phyloP scores from a whole-genome alignment of 768 basidiomycete genomes.

The Agrocybe praecox region DNA sequence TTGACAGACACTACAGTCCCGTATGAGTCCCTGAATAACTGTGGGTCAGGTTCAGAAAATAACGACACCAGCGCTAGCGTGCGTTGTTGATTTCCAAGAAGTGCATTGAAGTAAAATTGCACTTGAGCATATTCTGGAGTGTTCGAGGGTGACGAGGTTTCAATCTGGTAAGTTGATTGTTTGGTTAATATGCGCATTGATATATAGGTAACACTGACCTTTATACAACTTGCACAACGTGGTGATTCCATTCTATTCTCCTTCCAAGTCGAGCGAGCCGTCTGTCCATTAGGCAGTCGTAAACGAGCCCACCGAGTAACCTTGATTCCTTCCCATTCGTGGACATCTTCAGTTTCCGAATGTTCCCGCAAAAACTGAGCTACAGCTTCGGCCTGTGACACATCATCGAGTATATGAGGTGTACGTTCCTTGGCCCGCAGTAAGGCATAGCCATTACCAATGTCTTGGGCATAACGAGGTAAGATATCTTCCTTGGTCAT shows the following conservation, averaged over 20 bases:
- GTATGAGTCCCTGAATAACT: no score
- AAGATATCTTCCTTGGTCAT: neutral
- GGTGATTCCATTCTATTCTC: neutral
- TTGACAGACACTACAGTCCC: no score
- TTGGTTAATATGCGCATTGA: no score
- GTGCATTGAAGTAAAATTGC: conserved; percentile 13
- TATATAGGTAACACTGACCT: conserved; percentile 7
- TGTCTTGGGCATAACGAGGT: conserved; percentile 7
- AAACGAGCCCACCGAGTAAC: conserved; percentile 33
- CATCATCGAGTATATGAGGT: neutral
- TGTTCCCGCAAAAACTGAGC: no score
- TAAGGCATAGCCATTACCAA: conserved; percentile 12
- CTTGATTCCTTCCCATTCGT: conserved; percentile 4
- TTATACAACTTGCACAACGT: no score
- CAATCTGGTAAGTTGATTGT: no score
- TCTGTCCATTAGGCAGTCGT: conserved; percentile 34
- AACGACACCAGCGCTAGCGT: no score
- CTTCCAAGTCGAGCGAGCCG: conserved; percentile 18
- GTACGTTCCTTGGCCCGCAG: conserved; percentile 17
- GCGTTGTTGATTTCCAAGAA: neutral
- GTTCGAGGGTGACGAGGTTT: no score
- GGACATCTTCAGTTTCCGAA: neutral
- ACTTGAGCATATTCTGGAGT: conserved; percentile 20
- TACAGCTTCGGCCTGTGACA: conserved; percentile 1
- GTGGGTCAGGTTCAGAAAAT: no score